Evolutionary conservation across 768 basidiomycete species (phyloP).

Genomic region (Xanthoconium stramineum): DNA sequence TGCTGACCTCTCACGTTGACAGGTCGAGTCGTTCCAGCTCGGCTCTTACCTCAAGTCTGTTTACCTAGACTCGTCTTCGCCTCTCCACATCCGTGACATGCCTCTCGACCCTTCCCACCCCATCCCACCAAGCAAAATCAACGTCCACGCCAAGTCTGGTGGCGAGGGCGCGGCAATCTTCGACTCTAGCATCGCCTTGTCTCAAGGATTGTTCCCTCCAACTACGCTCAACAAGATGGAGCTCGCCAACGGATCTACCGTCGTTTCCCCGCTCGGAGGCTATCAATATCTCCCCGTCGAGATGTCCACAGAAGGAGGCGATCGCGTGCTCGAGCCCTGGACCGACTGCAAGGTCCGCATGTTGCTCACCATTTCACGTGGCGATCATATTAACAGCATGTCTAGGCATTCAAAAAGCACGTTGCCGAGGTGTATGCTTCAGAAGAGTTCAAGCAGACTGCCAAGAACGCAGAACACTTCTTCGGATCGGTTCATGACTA

Average conservation of each 20-base stretch:
- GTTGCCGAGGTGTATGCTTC: constrained; percentile 61
- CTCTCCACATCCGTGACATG: constrained; percentile 67
- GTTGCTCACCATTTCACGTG: constrained; percentile 38
- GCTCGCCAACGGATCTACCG: constrained; percentile 71
- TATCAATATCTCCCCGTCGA: constrained; percentile 89
- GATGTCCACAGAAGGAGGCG: constrained; percentile 41
- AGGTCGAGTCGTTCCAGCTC: constrained; percentile 69
- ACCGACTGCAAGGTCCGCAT: constrained; percentile 51
- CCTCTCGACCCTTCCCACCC: constrained; percentile 51
- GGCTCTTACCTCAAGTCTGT: constrained; percentile 58
- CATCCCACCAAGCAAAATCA: constrained; percentile 67
- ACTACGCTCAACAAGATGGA: constrained; percentile 62
- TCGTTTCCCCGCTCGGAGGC: constrained; percentile 74
- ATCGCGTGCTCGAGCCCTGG: constrained; percentile 81
- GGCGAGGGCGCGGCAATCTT: constrained; percentile 80
- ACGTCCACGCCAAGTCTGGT: constrained; percentile 76
- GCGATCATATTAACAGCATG: constrained; percentile 3
- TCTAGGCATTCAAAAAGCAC: constrained; percentile 64
- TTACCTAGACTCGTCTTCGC: constrained; percentile 64
- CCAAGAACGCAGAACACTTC: constrained; percentile 58
- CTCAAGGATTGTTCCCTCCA: constrained; percentile 84
- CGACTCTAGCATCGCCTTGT: constrained; percentile 76
- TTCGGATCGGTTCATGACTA: constrained; percentile 63
- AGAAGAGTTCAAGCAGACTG: constrained; percentile 56
- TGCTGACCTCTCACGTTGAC: constrained; percentile 7